Percentiles rank a stretch among this genome's conserved stretches.
Conservation (phyloP, 306 rosid species). For the Herpetospermum pedunculosum region DNA sequence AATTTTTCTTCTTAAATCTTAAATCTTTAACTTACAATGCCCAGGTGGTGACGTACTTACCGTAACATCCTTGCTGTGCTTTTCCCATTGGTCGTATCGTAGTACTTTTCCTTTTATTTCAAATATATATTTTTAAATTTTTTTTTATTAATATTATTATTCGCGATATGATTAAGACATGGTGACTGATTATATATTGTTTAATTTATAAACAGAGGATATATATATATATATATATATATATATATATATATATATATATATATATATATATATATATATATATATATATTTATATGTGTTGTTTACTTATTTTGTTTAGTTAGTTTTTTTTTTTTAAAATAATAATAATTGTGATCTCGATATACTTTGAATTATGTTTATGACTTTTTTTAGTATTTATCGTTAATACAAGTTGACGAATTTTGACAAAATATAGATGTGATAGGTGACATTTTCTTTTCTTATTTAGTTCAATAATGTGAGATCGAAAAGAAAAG, state of each 20-base stretch:
- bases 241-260: no score
- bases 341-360: background rate
- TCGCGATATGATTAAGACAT: background rate
- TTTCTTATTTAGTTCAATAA: no score
- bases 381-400: background rate
- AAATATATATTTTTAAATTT: background rate
- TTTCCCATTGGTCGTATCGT: background rate
- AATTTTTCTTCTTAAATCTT: background rate
- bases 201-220: no score
- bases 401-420: background rate
- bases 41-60: background rate
- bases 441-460: background rate
- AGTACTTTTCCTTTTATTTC: background rate
- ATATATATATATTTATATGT: no score
- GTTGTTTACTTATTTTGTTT: no score
- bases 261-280: no score
- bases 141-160: background rate
- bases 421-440: no score
- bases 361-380: background rate
- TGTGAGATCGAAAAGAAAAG: no score
- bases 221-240: no score
- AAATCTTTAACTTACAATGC: background rate
- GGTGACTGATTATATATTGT: background rate
- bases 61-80: background rate
- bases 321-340: background rate